These are phyloP conservation scores for Diplodia mutila DNA, from an alignment of 2,329 filamentous ascomycete genomes.

Conservation along the genomic window DNA sequence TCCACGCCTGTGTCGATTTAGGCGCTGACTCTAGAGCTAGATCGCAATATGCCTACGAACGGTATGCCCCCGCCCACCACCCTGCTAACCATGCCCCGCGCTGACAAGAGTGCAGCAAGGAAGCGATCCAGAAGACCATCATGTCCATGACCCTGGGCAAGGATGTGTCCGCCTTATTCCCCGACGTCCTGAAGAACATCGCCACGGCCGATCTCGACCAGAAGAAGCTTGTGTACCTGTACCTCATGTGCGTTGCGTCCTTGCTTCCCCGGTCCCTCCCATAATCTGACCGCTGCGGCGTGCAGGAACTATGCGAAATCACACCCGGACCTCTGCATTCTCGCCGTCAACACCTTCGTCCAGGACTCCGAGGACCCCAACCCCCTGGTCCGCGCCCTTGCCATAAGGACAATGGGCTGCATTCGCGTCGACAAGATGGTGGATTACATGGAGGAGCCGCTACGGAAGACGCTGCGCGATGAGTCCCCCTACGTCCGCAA, in stretches of 20 bases:
- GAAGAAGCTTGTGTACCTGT: slow-evolving; percentile 99
- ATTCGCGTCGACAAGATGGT: slow-evolving; percentile 99
- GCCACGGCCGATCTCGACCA: slow-evolving; percentile 92
- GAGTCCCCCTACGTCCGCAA: slow-evolving; percentile 98
- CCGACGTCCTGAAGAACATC: slow-evolving; percentile 98
- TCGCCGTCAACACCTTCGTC: slow-evolving; percentile 98
- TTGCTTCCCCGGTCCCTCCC: neutral
- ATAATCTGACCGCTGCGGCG: slow-evolving; percentile 26
- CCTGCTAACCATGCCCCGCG: slow-evolving; percentile 28
- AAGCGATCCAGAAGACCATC: slow-evolving; percentile 99
- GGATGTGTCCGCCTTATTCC: slow-evolving; percentile 95
- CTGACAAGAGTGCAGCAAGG: slow-evolving; percentile 66
- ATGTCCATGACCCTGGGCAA: slow-evolving; percentile 99
- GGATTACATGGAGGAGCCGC: slow-evolving; percentile 98
- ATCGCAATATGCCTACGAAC: slow-evolving; percentile 98
- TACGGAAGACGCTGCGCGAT: slow-evolving; percentile 93
- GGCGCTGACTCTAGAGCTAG: slow-evolving; percentile 52
- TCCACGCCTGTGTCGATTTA: neutral
- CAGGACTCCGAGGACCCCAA: slow-evolving; percentile 99
- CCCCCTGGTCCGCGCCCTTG: slow-evolving; percentile 88
- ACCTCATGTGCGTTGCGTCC: slow-evolving; percentile 74
- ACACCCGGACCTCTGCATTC: slow-evolving; percentile 96
- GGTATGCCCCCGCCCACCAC: slow-evolving; percentile 48
- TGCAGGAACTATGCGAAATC: slow-evolving; percentile 98
- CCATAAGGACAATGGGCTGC: slow-evolving; percentile 97